Evolutionary conservation across 768 basidiomycete genomes (phyloP), one percentile per base, ranked within the genome.

Genomic region (Vishniacozyma victoriae): DNA sequence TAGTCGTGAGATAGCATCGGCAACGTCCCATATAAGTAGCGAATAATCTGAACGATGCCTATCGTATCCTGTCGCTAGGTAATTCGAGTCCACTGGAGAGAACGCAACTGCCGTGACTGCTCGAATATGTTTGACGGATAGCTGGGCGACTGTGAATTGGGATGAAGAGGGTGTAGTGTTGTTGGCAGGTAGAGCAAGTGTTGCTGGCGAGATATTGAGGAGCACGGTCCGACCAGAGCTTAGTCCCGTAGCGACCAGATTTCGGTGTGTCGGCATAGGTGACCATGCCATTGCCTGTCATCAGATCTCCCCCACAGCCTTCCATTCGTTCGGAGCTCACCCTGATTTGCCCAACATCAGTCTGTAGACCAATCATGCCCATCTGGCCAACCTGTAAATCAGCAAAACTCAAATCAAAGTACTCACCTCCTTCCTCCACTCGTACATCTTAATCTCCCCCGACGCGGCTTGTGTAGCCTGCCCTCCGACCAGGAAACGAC

Each of bases 381-480:
- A 68, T 57, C 46, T 62, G 53, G n/a, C 54, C 53, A 23, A 37
- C 48, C 62, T 61, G 24, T 26, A 44, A 22, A 7, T 22, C 29
- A 33, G 29, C 29, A 9, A 33, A 9, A 33, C n/a, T 33, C 29
- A 33, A 9, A 33, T n/a, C 29, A 9, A n/a, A 33, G 9, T 5
- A 56, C 56, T 50, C 26, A 62, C 63, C 43, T 50, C 51, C 25
- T 48, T 33, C 16, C 43, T 31, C 56, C 60, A 68, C 43, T 62
- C 60, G 40, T 60, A 69, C 54, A 69, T 50, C 55, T 64, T 64
- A 44, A 64, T 48, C 55, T 69, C 67, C 5, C 64, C 64, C 16
- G 57, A 57, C 9, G 50, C 48, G n/a, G 41, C 45, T 20, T 58
- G 54, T 13, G 48, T 52, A 7, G 45, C 56, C 37, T 64, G 62